Evolutionary conservation across 768 basidiomycete genomes (phyloP).

Genomic region (Amanita exitialis): DNA sequence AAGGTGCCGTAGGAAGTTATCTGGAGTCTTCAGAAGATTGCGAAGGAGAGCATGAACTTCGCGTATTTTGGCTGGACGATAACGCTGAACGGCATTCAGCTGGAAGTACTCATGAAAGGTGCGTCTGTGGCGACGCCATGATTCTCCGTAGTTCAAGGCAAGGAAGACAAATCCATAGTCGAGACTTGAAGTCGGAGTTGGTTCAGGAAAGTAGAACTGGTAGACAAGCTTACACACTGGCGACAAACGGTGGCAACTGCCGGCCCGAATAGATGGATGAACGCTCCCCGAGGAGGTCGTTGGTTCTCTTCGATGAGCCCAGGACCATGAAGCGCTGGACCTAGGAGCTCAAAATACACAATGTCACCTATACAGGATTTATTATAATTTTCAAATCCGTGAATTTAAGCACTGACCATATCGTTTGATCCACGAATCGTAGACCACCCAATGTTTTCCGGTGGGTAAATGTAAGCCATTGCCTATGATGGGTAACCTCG

Average conservation of each 20-base stretch:
- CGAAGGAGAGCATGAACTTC: neutral
- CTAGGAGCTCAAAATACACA: constrained; percentile 9
- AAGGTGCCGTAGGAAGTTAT: neutral
- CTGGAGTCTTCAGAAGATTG: neutral
- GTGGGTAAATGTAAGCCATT: constrained; percentile 12
- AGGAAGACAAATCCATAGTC: neutral
- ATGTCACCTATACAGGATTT: constrained; percentile 9
- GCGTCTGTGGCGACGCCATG: neutral
- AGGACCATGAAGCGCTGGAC: constrained; percentile 7
- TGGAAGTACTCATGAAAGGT: constrained; percentile 1
- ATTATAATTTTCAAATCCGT: neutral
- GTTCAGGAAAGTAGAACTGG: neutral
- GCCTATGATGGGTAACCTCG: constrained; percentile 13
- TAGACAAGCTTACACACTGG: constrained; percentile 7
- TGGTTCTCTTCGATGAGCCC: constrained; percentile 2
- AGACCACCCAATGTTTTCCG: constrained; percentile 14
- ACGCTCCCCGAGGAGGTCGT: constrained; percentile 10
- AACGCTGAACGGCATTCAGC: neutral
- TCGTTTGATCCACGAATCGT: constrained; percentile 12
- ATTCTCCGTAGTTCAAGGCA: neutral
- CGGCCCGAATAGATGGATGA: constrained; percentile 11
- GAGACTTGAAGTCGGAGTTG: neutral
- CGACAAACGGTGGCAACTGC: constrained; percentile 2
- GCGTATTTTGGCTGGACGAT: neutral
- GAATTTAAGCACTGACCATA: constrained; percentile 10